Evolutionary conservation across 192 early-diverging fungal genomes (phyloP).

Genomic region (Phlyctochytrium planicorne): DNA sequence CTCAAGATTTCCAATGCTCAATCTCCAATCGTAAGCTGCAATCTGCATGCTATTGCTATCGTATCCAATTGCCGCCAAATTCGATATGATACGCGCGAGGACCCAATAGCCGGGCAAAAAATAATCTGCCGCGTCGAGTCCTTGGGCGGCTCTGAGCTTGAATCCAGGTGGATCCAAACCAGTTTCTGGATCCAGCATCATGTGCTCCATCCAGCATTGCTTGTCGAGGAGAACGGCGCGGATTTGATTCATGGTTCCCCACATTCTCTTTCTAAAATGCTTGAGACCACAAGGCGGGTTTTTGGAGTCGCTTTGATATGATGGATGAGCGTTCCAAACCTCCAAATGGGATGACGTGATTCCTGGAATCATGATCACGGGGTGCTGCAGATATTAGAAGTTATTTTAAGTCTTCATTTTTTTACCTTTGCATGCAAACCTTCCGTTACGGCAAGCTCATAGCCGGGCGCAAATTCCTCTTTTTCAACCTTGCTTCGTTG

Average conservation of each 20-base stretch:
- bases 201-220: conserved; percentile 79
- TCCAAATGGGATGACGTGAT: conserved; percentile 86
- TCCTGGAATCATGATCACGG: conserved; percentile 83
- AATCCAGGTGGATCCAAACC: conserved; percentile 83
- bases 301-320: conserved; percentile 4
- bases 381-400: conserved; percentile 42
- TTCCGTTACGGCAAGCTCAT: conserved; percentile 17
- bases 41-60: conserved; percentile 86
- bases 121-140: conserved; percentile 88
- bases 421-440: conserved; percentile 26
- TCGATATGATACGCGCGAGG: conserved; percentile 73
- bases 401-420: too few species aligned
- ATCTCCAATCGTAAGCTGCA: conserved; percentile 87
- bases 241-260: conserved; percentile 78
- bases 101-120: conserved; percentile 90
- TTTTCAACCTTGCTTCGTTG: conserved; percentile 1
- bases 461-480: conserved; percentile 27
- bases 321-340: conserved; percentile 65
- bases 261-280: conserved; percentile 86
- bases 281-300: conserved; percentile 64
- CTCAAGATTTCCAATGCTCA: conserved; percentile 76
- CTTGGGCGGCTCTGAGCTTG: conserved; percentile 80
- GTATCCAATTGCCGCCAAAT: conserved; percentile 80
- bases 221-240: conserved; percentile 82
- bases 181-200: conserved; percentile 76